phyloP scores from a whole-genome alignment of 345 rosid genomes.

The Gossypium thurberi region DNA sequence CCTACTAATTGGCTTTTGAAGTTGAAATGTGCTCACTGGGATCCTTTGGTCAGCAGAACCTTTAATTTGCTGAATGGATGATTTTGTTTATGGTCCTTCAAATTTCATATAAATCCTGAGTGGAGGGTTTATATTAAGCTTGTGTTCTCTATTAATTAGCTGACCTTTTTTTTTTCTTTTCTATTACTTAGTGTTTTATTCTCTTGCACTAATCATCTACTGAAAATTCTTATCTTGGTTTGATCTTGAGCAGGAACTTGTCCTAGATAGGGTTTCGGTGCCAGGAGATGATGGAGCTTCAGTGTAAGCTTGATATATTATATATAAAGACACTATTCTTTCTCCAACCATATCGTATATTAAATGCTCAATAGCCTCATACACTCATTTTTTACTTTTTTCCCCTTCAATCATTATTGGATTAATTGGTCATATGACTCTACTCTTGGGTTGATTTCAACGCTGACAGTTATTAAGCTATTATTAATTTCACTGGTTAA shows the following conservation, averaged over 20 bases:
- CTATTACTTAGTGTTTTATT: neutral
- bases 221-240: neutral
- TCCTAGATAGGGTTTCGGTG: constrained; percentile 46
- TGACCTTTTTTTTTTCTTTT: neutral
- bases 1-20: neutral
- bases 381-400: neutral
- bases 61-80: neutral
- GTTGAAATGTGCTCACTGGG: neutral
- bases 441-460: neutral
- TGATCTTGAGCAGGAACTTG: constrained; percentile 50
- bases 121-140: too few relatives aligned
- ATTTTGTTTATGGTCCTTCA: neutral
- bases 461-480: neutral
- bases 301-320: constrained; percentile 38
- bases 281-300: constrained; percentile 36
- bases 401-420: neutral
- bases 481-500: neutral
- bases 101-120: neutral
- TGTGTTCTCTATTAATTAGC: neutral
- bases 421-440: neutral
- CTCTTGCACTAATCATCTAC: neutral
- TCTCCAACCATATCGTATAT: neutral
- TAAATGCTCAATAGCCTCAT: neutral
- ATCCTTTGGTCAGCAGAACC: neutral
- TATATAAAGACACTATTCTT: neutral